phyloP scores from a whole-genome alignment of 2,329 filamentous ascomycete genomes.

The Clonostachys chloroleuca region DNA sequence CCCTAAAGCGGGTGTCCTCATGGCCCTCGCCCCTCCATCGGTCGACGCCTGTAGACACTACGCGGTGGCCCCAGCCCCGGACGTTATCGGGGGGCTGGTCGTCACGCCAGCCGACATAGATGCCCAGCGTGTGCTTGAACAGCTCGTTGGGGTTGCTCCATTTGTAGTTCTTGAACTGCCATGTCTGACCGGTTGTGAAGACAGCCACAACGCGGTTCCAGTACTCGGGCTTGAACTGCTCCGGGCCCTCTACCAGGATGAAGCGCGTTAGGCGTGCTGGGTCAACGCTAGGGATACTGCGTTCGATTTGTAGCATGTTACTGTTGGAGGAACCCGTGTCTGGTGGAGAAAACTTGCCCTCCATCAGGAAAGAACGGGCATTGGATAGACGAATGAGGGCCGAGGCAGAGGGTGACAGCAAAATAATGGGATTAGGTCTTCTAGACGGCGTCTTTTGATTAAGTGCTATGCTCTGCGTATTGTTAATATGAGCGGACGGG shows the following conservation, averaged over 20 bases:
- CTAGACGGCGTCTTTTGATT: conserved; percentile 46
- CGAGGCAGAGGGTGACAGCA: conserved; percentile 92
- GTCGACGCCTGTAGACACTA: conserved; percentile 76
- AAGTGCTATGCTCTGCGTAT: conserved; percentile 40
- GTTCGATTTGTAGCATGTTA: conserved; percentile 83
- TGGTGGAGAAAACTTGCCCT: conserved; percentile 74
- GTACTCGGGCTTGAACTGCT: conserved; percentile 97
- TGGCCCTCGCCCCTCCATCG: conserved; percentile 63
- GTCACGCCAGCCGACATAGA: conserved; percentile 89
- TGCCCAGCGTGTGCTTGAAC: conserved; percentile 81
- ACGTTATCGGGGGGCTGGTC: conserved; percentile 76
- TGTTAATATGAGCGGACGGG: conserved; percentile 29
- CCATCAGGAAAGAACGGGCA: conserved; percentile 88
- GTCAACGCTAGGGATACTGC: conserved; percentile 68
- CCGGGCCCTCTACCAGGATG: conserved; percentile 88
- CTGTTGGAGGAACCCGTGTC: conserved; percentile 64
- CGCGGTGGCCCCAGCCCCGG: conserved; percentile 79
- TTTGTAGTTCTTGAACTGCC: conserved; percentile 99
- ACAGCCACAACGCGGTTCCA: conserved; percentile 94
- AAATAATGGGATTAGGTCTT: conserved; percentile 80
- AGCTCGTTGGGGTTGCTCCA: conserved; percentile 87
- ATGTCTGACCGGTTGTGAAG: conserved; percentile 94
- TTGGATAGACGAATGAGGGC: conserved; percentile 94
- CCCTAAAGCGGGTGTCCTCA: conserved; percentile 67
- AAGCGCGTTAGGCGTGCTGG: conserved; percentile 76